Evolutionary conservation across 1,139 yeast genomes (phyloP).

Genomic region (Sugiyamaella novakii): DNA sequence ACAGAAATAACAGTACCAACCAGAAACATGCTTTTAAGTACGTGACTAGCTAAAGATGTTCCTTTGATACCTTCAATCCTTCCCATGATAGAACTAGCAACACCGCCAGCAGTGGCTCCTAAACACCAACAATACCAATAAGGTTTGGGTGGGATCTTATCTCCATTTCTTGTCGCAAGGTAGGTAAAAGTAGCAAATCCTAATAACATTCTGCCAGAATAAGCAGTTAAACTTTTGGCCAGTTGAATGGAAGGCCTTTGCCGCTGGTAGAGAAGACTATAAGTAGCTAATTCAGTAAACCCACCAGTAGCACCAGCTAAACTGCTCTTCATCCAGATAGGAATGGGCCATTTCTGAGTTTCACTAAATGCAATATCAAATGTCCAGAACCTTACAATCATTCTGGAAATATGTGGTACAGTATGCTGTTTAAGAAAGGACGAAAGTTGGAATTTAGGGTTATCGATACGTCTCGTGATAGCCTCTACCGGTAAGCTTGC

Average conservation of each 20-base stretch:
- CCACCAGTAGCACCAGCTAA: slow-evolving; percentile 21
- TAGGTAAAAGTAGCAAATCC: slow-evolving; percentile 21
- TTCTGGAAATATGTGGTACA: slow-evolving; percentile 7
- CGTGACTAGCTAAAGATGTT: slow-evolving; percentile 4
- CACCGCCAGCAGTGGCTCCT: slow-evolving; percentile 21
- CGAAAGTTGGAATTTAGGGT: slow-evolving; percentile 7
- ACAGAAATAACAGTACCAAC: slow-evolving; percentile 20
- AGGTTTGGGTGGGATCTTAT: slow-evolving; percentile 16
- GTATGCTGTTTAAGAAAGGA: slow-evolving; percentile 14
- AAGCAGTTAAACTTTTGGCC: slow-evolving; percentile 6
- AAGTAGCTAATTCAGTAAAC: slow-evolving; percentile 6
- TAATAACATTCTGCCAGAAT: slow-evolving; percentile 12
- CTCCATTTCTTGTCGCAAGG: slow-evolving; percentile 14
- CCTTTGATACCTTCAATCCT: slow-evolving; percentile 15
- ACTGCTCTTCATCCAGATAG: slow-evolving; percentile 13
- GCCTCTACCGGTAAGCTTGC: slow-evolving; percentile 18
- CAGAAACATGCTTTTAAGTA: slow-evolving; percentile 14
- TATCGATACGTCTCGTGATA: neutral
- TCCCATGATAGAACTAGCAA: slow-evolving; percentile 15
- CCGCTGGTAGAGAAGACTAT: slow-evolving; percentile 6
- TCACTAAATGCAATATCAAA: slow-evolving; percentile 15
- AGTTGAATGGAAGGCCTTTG: slow-evolving; percentile 6
- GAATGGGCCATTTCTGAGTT: slow-evolving; percentile 15
- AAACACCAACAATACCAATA: slow-evolving; percentile 21
- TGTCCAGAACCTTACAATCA: slow-evolving; percentile 19